These are phyloP conservation scores for Lenzites betulinus DNA, from an alignment of 768 basidiomycete species.

Conservation along the genomic window DNA sequence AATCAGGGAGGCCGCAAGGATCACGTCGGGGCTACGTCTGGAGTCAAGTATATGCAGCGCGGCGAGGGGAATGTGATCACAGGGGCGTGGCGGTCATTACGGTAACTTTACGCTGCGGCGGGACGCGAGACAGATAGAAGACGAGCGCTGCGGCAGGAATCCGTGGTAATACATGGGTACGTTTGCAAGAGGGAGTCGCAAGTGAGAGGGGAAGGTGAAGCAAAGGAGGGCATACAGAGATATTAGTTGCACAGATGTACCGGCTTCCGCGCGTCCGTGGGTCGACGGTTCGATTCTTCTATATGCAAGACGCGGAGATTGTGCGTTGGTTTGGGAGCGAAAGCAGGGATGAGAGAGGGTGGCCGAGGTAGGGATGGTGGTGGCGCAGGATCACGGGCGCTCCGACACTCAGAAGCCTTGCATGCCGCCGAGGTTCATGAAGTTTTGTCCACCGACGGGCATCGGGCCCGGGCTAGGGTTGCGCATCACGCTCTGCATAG, in stretches of 20 bases:
- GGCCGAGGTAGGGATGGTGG: not conserved
- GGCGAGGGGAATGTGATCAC: not conserved
- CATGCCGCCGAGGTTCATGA: conserved; percentile 36
- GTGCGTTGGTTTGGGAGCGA: not conserved
- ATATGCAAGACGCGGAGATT: conserved; percentile 17
- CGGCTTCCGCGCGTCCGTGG: conserved; percentile 10
- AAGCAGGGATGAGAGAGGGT: not conserved
- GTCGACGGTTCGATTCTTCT: conserved; percentile 14
- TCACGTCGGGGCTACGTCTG: not conserved
- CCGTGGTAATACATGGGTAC: conserved; percentile 23
- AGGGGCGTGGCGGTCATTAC: conserved; percentile 19
- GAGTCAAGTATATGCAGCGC: conserved; percentile 6
- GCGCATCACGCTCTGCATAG: conserved; percentile 88
- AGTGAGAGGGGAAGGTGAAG: not conserved
- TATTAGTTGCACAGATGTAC: conserved; percentile 22
- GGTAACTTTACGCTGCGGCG: conserved; percentile 22
- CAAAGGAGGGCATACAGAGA: conserved; percentile 12
- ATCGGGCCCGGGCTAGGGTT: conserved; percentile 70
- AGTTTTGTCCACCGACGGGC: conserved; percentile 31
- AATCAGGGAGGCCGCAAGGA: not conserved
- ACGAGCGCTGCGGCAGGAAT: conserved; percentile 11
- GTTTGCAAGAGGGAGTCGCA: not conserved
- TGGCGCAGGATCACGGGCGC: not conserved
- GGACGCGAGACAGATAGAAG: conserved; percentile 10
- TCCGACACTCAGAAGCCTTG: conserved; percentile 26